Evolutionary conservation across 2,329 filamentous ascomycete species (phyloP), one percentile per base, ranked within the genome.

Genomic region (Aschersonia sp.): DNA sequence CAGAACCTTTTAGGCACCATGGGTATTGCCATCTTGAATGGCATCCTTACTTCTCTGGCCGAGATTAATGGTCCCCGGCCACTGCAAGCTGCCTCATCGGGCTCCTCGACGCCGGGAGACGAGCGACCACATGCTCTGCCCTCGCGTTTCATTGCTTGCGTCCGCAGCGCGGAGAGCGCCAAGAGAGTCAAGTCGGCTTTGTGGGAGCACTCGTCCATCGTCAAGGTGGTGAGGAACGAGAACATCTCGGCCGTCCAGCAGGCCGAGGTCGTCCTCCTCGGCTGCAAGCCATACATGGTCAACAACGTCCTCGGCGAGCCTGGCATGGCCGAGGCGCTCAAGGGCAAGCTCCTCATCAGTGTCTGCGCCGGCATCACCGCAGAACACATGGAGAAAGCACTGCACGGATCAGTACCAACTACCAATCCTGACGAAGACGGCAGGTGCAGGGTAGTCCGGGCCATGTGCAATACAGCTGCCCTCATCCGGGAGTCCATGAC

Each of bases 401-500:
- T 90, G 10, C 80, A 85, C 57, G 72, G 73, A 30, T 66, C 69
- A 8, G 65, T 72, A 22, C 68, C 72, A 39, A 63, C 65, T n/a
- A 64, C 70, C 51, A 65, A 68, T 54, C 62, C 68, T 12, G 65
- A 67, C 5, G 61, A 66, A 48, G 68, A 70, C 48, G 69, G 70
- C 31, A 66, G 70, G 40, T 84, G 78, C 63, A 70, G 76, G 42
- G 73, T 92, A 43, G 81, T 94, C 5, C 75, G 87, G 33, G 86
- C 83, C 47, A 87, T 94, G 78, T 87, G 87, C 55, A 94, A 94
- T 68, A 89, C 85, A 0, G 86, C 87, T 9, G 81, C 81, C 30
- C 73, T 85, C 45, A 83, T 94, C 49, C 70, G 85, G 44, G 82
- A 94, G 64, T 81, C 78, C 55, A 92, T 92, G 85, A 90, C 83